These are phyloP conservation scores for Colletotrichum noveboracense DNA, from an alignment of 2,329 filamentous ascomycete genomes.

Conservation along the genomic window DNA sequence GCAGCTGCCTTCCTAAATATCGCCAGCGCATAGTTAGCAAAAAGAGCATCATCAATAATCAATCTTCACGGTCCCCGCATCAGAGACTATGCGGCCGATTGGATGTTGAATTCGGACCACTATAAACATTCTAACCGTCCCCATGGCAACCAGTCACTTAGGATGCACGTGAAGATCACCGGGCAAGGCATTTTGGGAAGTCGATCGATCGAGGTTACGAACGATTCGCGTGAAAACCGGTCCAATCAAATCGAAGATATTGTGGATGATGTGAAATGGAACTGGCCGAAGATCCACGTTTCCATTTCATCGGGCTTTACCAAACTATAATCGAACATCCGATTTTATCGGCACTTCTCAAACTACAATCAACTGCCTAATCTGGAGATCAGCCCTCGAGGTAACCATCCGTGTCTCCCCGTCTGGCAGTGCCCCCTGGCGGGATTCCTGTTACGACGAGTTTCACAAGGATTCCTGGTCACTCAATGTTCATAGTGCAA, in stretches of 20 bases:
- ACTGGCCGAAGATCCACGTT: not conserved
- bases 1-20: not conserved
- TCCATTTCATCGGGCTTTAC: not conserved
- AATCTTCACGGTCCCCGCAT: not conserved
- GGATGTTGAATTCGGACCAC: not conserved
- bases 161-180: not conserved
- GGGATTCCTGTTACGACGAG: not conserved
- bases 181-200: not conserved
- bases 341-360: not conserved
- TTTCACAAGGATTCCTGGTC: not conserved
- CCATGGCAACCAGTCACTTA: fast-evolving
- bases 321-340: not conserved
- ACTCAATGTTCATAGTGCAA: not conserved
- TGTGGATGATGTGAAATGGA: not conserved
- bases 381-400: not conserved
- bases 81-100: fast-evolving
- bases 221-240: not conserved
- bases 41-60: fast-evolving
- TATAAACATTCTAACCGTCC: fast-evolving
- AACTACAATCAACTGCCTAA: not conserved
- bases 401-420: not conserved
- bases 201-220: fast-evolving
- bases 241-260: not conserved
- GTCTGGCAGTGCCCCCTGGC: not conserved
- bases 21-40: fast-evolving